Evolutionary conservation across 2,329 filamentous ascomycete genomes (phyloP).

Genomic region (Paecilomyces sp.): DNA sequence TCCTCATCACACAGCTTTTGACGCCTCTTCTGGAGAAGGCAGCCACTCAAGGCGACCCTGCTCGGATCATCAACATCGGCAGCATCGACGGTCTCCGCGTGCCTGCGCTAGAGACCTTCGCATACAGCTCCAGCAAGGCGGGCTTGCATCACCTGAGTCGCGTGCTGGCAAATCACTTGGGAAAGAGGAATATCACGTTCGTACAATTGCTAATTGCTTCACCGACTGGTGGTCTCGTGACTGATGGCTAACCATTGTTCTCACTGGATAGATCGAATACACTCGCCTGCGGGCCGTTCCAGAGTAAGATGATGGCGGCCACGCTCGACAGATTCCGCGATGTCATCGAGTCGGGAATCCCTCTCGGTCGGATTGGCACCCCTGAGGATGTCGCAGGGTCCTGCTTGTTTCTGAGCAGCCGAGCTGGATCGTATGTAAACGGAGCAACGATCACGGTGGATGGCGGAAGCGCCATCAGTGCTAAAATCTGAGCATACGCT

Average conservation of each 20-base stretch:
- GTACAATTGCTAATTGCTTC: slow-evolving; percentile 18
- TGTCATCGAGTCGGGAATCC: slow-evolving; percentile 49
- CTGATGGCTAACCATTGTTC: slow-evolving; percentile 43
- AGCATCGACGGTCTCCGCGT: slow-evolving; percentile 49
- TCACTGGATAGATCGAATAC: slow-evolving; percentile 50
- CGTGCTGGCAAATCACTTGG: slow-evolving; percentile 44
- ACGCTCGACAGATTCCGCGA: slow-evolving; percentile 45
- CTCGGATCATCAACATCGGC: slow-evolving; percentile 48
- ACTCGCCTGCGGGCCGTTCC: slow-evolving; percentile 62
- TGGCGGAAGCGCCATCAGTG: slow-evolving; percentile 42
- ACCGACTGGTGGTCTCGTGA: not conserved
- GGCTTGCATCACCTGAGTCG: slow-evolving; percentile 48
- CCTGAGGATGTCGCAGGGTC: slow-evolving; percentile 64
- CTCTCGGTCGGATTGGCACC: slow-evolving; percentile 59
- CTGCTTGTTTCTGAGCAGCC: slow-evolving; percentile 62
- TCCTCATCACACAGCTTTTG: slow-evolving; percentile 41
- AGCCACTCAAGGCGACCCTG: slow-evolving; percentile 35
- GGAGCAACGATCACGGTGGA: slow-evolving; percentile 59
- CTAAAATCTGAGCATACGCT: slow-evolving; percentile 29
- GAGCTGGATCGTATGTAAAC: slow-evolving; percentile 60
- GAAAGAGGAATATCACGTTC: slow-evolving; percentile 46
- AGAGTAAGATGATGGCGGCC: slow-evolving; percentile 49
- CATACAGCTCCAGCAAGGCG: slow-evolving; percentile 48
- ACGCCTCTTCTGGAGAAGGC: slow-evolving; percentile 43
- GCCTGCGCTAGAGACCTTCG: slow-evolving; percentile 46